Evolutionary conservation across 1,284 basidiomycete species (phyloP).

Genomic region (Erythrobasidium hasegawianum): DNA sequence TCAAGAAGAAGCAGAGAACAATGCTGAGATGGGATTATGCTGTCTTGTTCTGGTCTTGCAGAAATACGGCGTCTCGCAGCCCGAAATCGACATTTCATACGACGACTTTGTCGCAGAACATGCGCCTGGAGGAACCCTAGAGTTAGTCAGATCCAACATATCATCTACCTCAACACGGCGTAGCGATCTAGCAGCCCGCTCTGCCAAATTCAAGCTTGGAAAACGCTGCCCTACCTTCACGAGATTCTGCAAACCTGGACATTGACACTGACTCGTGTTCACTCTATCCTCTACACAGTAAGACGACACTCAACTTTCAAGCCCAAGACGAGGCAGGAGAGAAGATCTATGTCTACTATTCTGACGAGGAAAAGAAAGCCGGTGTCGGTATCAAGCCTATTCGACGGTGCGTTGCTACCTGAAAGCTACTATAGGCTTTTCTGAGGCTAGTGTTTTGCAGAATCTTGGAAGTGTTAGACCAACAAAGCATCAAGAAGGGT

Average conservation of each 20-base stretch:
- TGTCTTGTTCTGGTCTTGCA: conserved; percentile 36
- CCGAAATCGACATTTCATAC: conserved; percentile 83
- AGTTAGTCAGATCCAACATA: conserved; percentile 48
- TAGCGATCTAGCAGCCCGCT: neutral
- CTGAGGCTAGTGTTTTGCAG: too few relatives aligned
- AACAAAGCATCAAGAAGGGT: conserved; percentile 81
- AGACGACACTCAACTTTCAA: conserved; percentile 80
- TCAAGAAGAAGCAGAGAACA: too few relatives aligned
- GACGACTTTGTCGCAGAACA: conserved; percentile 66
- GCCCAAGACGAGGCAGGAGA: conserved; percentile 64
- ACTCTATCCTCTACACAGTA: conserved; percentile 55
- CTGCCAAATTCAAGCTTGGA: neutral
- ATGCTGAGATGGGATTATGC: conserved; percentile 4
- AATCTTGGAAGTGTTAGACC: conserved; percentile 78
- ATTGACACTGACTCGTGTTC: too few relatives aligned
- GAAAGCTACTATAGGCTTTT: too few relatives aligned
- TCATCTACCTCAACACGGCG: neutral
- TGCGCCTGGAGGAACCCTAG: conserved; percentile 51
- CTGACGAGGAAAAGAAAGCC: conserved; percentile 68
- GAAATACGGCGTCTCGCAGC: conserved; percentile 63
- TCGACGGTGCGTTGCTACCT: conserved; percentile 88
- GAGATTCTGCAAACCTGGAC: too few relatives aligned
- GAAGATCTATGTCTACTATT: conserved; percentile 91
- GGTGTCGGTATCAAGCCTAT: conserved; percentile 86
- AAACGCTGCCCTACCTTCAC: neutral